Conservation (phyloP, 345 rosid species). For the Hibiscus syriacus region DNA sequence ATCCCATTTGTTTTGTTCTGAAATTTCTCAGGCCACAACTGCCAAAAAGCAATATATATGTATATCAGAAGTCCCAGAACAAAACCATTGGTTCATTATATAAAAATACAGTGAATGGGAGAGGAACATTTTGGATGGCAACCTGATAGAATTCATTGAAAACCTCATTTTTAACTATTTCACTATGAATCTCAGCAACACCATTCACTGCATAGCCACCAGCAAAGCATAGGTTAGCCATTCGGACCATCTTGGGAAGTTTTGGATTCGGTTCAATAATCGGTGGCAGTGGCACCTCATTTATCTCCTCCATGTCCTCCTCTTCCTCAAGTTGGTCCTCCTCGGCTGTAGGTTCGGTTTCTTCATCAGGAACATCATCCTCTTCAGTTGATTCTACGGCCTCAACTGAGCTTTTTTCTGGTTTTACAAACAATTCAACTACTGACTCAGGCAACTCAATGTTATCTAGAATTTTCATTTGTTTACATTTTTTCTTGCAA, state of each 20-base stretch:
- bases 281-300: conserved; percentile 20
- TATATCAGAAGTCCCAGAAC: not conserved
- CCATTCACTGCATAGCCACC: conserved; percentile 66
- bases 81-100: not conserved
- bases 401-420: conserved; percentile 21
- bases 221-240: conserved; percentile 59
- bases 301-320: conserved; percentile 23
- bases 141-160: conserved; percentile 61
- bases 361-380: conserved; percentile 17
- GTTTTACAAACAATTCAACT: conserved; percentile 49
- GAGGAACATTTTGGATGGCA: not conserved
- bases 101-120: not conserved
- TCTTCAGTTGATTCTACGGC: conserved; percentile 18
- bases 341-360: not conserved
- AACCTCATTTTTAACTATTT: conserved; percentile 62
- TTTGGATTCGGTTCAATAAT: conserved; percentile 24
- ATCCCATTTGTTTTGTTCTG: conserved; percentile 80
- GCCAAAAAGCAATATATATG: conserved; percentile 11
- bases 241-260: conserved; percentile 46
- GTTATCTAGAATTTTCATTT: conserved; percentile 65
- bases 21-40: conserved; percentile 70
- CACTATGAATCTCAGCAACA: conserved; percentile 74
- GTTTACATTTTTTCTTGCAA: conserved; percentile 52
- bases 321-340: conserved; percentile 11
- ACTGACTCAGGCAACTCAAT: conserved; percentile 55